These are phyloP conservation scores for Candida orba DNA, from an alignment of 805 yeast species.

Conservation along the genomic window DNA sequence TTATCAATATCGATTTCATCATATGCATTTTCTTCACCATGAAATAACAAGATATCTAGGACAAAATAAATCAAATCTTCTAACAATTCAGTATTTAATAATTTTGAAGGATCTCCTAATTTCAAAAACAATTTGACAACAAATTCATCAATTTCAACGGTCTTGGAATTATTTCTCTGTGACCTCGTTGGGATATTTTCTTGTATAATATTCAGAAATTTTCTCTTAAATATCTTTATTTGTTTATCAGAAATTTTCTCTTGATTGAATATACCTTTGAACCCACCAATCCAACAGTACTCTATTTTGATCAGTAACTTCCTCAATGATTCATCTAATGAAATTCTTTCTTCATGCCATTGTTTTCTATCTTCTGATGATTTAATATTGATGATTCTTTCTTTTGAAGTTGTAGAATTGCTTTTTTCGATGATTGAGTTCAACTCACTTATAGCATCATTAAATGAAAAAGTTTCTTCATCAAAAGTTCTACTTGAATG, in stretches of 20 bases:
- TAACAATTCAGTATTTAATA: conserved; percentile 32
- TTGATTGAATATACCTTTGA: conserved; percentile 51
- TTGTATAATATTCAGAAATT: conserved; percentile 34
- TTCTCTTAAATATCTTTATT: conserved; percentile 28
- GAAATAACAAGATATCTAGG: conserved; percentile 51
- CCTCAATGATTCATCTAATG: conserved; percentile 50
- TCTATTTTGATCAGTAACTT: conserved; percentile 54
- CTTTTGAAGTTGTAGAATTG: conserved; percentile 49
- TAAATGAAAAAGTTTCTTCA: conserved; percentile 34
- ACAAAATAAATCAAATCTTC: conserved; percentile 62
- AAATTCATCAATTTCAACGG: conserved; percentile 34
- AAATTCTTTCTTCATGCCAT: conserved; percentile 76
- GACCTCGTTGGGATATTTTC: conserved; percentile 43
- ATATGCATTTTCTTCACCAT: conserved; percentile 58
- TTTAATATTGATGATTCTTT: conserved; percentile 42
- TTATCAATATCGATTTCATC: conserved; percentile 58
- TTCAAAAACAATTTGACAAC: conserved; percentile 46
- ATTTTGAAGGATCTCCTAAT: conserved; percentile 31
- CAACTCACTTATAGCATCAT: conserved; percentile 40
- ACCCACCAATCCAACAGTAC: conserved; percentile 70
- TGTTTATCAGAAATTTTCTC: conserved; percentile 20
- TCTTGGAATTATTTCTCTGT: conserved; percentile 27
- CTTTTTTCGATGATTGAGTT: conserved; percentile 50
- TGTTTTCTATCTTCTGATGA: conserved; percentile 51
- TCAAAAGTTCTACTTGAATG: conserved; percentile 38